Conservation (phyloP, 108 stramenopile species). For the Mediolabrus comicus region DNA sequence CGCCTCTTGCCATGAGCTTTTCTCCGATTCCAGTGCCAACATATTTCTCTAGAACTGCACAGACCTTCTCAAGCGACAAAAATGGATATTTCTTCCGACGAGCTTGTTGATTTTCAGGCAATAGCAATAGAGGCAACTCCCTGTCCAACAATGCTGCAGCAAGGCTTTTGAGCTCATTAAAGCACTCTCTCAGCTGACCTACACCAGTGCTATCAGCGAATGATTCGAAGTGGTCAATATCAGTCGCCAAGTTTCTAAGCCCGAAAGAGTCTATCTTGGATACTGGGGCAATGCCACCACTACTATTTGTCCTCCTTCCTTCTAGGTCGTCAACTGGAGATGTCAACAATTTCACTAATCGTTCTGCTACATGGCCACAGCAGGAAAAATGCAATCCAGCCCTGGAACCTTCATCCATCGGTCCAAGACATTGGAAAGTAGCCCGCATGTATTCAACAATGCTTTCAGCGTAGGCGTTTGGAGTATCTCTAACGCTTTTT, state of each 20-base stretch:
- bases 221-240: constrained; percentile 78
- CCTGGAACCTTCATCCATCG: constrained; percentile 89
- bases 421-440: constrained; percentile 78
- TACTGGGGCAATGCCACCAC: constrained; percentile 67
- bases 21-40: constrained; percentile 64
- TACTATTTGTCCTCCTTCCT: constrained; percentile 12
- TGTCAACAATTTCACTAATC: constrained; percentile 73
- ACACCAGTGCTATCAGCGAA: constrained; percentile 83
- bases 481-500: constrained; percentile 69
- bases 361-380: constrained; percentile 87
- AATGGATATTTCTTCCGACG: constrained; percentile 85
- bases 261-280: constrained; percentile 86
- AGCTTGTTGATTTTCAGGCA: constrained; percentile 62
- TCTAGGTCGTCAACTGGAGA: constrained; percentile 55
- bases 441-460: constrained; percentile 81
- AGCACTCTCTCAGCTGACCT: constrained; percentile 84
- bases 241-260: constrained; percentile 73
- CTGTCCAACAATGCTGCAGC: constrained; percentile 76
- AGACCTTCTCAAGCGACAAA: constrained; percentile 79
- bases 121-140: constrained; percentile 72
- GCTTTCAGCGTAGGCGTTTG: constrained; percentile 85
- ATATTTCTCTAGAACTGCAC: constrained; percentile 65
- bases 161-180: constrained; percentile 80
- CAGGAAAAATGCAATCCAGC: constrained; percentile 90
- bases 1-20: constrained; percentile 46